phyloP scores from a whole-genome alignment of 1,284 basidiomycete genomes.

The Coniferiporia sulphurascens region DNA sequence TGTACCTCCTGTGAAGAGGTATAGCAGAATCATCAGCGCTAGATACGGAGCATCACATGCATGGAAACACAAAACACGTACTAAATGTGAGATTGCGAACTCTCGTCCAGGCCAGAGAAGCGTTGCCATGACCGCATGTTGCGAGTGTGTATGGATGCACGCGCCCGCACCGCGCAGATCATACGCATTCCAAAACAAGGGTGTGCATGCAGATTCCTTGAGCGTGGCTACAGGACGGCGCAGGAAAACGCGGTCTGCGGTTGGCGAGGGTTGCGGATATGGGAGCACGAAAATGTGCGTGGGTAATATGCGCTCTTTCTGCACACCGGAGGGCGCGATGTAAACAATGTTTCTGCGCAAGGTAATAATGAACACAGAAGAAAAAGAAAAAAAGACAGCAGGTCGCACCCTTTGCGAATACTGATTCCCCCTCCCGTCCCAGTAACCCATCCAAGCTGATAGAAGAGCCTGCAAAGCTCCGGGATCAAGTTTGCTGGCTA shows the following conservation, averaged over 20 bases:
- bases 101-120: constrained; percentile 64
- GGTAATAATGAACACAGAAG: neutral
- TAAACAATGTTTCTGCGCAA: constrained; percentile 43
- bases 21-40: neutral
- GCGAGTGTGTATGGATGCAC: constrained; percentile 86
- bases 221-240: constrained; percentile 62
- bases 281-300: constrained; percentile 83
- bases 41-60: neutral
- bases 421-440: constrained; percentile 58
- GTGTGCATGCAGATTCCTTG: constrained; percentile 81
- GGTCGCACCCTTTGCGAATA: constrained; percentile 61
- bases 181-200: constrained; percentile 90
- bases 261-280: constrained; percentile 64
- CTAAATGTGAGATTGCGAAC: constrained; percentile 79
- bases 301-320: constrained; percentile 80
- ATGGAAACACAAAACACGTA: constrained; percentile 19
- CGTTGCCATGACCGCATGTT: constrained; percentile 83
- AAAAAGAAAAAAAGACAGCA: neutral
- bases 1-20: neutral
- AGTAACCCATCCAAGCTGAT: constrained; percentile 53
- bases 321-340: constrained; percentile 84
- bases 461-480: constrained; percentile 37
- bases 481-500: constrained; percentile 54
- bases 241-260: constrained; percentile 67
- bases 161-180: constrained; percentile 70